A percentile compares a stretch with the other conserved stretches of the same genome.
These are phyloP conservation scores for Trichomonas tenax DNA, from an alignment of 208 protist species.

Conservation along the genomic window DNA sequence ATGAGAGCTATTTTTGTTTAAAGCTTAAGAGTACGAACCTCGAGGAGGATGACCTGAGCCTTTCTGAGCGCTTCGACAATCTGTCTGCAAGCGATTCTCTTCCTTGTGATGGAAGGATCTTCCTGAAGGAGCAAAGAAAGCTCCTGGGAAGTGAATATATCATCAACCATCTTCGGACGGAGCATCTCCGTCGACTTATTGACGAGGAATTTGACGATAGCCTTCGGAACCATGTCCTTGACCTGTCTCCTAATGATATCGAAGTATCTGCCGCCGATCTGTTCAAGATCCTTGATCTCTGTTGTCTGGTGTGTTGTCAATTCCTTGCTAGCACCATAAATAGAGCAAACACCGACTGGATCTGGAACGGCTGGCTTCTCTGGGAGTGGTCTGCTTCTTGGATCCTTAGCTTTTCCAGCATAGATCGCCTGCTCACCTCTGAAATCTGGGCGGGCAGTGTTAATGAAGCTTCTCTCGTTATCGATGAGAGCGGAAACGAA, in stretches of 20 bases:
- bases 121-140: slow-evolving; percentile 41
- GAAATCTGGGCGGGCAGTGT: not conserved
- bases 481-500: not conserved
- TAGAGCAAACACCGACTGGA: not conserved
- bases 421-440: not conserved
- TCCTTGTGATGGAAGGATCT: slow-evolving; percentile 38
- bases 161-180: slow-evolving; percentile 20
- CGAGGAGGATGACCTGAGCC: slow-evolving; percentile 32
- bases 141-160: not conserved
- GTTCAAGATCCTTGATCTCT: not conserved
- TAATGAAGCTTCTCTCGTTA: not conserved
- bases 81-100: slow-evolving; percentile 32
- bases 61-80: slow-evolving; percentile 33
- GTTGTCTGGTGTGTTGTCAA: not conserved
- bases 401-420: not conserved
- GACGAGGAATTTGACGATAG: slow-evolving; percentile 47
- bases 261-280: not conserved
- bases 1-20: not conserved
- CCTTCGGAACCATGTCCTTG: slow-evolving; percentile 44
- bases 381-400: not conserved
- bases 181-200: not conserved
- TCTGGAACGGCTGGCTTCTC: slow-evolving; percentile 1
- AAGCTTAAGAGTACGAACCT: slow-evolving; percentile 21
- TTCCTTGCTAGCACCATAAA: not conserved
- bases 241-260: not conserved